Conservation (phyloP, 352 stramenopile genomes). For the Hyaloperonospora brassicae region DNA sequence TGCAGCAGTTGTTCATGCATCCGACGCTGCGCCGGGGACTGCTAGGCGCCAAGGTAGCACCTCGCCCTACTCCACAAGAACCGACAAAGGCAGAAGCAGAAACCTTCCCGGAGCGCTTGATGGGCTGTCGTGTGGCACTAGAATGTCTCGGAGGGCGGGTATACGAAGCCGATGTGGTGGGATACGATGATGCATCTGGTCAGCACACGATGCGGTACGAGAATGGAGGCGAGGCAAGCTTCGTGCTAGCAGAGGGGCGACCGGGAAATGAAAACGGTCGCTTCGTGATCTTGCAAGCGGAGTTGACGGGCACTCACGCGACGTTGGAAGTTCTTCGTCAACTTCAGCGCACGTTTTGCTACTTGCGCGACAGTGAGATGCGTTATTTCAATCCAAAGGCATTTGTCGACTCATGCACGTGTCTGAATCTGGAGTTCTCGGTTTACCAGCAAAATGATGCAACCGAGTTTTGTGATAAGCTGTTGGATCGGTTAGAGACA, state of each 20-base stretch:
- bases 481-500: constrained; percentile 97
- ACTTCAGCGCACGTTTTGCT: constrained; percentile 86
- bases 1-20: constrained; percentile 96
- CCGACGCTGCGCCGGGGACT: constrained; percentile 71
- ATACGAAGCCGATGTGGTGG: constrained; percentile 90
- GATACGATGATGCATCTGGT: constrained; percentile 73
- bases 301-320: constrained; percentile 68
- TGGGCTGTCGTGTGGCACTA: constrained; percentile 83
- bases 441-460: constrained; percentile 99
- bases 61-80: constrained; percentile 42
- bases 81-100: constrained; percentile 88
- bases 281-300: constrained; percentile 81
- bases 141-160: constrained; percentile 90
- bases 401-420: constrained; percentile 87
- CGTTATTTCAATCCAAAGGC: constrained; percentile 78
- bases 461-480: constrained; percentile 98
- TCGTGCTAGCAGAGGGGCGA: constrained; percentile 88
- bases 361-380: constrained; percentile 80
- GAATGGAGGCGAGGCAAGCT: constrained; percentile 77
- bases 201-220: constrained; percentile 84
- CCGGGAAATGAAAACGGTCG: constrained; percentile 93
- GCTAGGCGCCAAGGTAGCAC: constrained; percentile 57
- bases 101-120: constrained; percentile 56
- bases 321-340: constrained; percentile 85
- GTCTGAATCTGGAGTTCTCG: constrained; percentile 86